Base-by-base conservation (phyloP, 495 filamentous ascomycete species). In the Hyphodiscus hymeniophilus region DNA sequence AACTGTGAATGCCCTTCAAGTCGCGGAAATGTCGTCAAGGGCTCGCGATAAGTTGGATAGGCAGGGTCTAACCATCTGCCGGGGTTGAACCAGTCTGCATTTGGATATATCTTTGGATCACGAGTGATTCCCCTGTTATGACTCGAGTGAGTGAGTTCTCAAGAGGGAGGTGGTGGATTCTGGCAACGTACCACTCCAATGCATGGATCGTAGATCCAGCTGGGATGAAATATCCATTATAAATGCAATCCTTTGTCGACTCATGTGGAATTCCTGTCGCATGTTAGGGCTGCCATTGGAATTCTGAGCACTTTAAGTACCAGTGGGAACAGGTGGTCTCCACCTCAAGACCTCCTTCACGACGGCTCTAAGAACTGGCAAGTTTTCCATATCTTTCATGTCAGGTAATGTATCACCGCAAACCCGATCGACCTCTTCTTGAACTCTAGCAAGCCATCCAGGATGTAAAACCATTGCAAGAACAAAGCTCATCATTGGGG, bases 401-500 rank as follows among this genome's bases (percentile, higher is more conserved):
- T 62, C 69, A 0, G 79, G 79, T 7, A 73, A 59, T 0, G 75
- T 61, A n/a, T 65, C 66, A 10, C 76, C 76, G 23, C 81, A 64
- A 2, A 80, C 72, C 11, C 56, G 48, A 55, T 82, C 75, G 1
- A 83, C 58, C 52, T 82, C 77, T 28, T 67, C 68, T 38, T 79
- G 76, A 11, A 77, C 56, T 52, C 61, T 70, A 1, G 50, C 48
- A 54, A 75, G 72, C 67, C 72, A 79, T 42, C 75, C 63, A 1
- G 77, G 77, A 55, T 76, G 75, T 50, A 74, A 73, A 50, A 70
- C 65, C 75, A 82, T 79, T 16, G 80, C 77, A 13, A 81, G 56
- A 15, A 80, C 58, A 47, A 73, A 65, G 15, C 58, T 62, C 34
- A 62, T 56, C 22, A 73, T 42, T 0, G 62, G 64, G 33, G 47